Evolutionary conservation across 495 filamentous ascomycete genomes (phyloP).

Genomic region (Penicillium paxilli): DNA sequence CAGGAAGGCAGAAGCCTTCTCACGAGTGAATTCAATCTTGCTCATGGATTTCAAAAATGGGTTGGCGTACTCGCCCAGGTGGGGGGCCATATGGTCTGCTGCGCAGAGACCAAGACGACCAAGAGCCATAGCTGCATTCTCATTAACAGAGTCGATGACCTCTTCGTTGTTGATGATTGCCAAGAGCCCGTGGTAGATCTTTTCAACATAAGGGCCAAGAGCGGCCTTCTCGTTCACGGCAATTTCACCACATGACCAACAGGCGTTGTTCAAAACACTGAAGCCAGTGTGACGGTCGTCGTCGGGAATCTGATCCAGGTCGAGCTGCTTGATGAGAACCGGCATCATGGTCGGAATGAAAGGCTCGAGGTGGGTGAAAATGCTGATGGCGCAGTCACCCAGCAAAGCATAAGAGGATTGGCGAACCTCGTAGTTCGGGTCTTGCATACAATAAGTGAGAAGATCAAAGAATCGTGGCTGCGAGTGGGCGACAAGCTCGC

Average conservation of each 20-base stretch:
- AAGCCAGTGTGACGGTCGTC: conserved; percentile 77
- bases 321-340: conserved; percentile 80
- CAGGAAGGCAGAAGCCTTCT: conserved; percentile 90
- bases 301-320: conserved; percentile 71
- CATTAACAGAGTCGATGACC: conserved; percentile 86
- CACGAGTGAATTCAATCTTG: conserved; percentile 84
- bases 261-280: conserved; percentile 95
- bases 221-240: conserved; percentile 79
- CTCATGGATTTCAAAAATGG: conserved; percentile 80
- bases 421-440: conserved; percentile 86
- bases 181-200: conserved; percentile 71
- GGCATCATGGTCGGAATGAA: conserved; percentile 73
- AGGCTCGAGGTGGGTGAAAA: conserved; percentile 78
- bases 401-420: conserved; percentile 96
- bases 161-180: conserved; percentile 78
- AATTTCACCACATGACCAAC: conserved; percentile 96
- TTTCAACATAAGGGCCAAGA: conserved; percentile 75
- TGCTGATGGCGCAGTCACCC: conserved; percentile 94
- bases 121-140: conserved; percentile 93
- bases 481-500: conserved; percentile 69
- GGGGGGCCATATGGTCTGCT: conserved; percentile 72
- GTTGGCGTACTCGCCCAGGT: conserved; percentile 76
- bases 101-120: conserved; percentile 87
- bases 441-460: conserved; percentile 89
- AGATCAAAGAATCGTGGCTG: conserved; percentile 88